Evolutionary conservation across 1,284 basidiomycete genomes (phyloP).

Genomic region (Blastosporella zonata): DNA sequence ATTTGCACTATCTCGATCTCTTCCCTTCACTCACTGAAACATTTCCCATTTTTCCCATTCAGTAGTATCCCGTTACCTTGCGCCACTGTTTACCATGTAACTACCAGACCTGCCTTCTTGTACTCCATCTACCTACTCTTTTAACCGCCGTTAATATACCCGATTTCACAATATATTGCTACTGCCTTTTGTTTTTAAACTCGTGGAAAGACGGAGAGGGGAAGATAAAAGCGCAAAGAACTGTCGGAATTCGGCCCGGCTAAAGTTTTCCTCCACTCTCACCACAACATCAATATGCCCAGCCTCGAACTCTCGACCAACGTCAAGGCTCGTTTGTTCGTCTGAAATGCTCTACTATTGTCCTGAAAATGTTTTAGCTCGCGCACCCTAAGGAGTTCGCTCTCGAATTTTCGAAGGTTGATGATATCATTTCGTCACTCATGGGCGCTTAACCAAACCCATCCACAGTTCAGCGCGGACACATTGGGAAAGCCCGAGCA

Average conservation of each 20-base stretch:
- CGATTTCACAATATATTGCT: neutral
- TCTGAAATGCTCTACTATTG: neutral
- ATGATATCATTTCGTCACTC: slow-evolving; percentile 1
- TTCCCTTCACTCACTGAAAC: neutral
- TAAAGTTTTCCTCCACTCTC: neutral
- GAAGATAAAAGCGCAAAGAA: neutral
- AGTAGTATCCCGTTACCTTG: neutral
- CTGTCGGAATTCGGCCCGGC: neutral
- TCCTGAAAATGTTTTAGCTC: slow-evolving; percentile 30
- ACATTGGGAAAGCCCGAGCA: slow-evolving; percentile 52
- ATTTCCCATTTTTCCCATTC: neutral
- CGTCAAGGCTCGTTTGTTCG: slow-evolving; percentile 39
- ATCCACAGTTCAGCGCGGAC: slow-evolving; percentile 43
- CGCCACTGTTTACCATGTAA: neutral
- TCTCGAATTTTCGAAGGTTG: slow-evolving; percentile 57
- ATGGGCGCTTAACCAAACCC: neutral
- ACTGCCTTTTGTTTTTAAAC: neutral
- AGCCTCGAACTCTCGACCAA: slow-evolving; percentile 56
- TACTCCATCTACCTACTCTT: neutral
- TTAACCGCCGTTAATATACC: neutral
- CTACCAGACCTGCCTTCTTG: neutral
- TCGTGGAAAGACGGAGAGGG: neutral
- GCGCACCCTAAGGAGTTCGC: slow-evolving; percentile 51
- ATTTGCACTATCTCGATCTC: neutral
- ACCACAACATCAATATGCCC: slow-evolving; percentile 40